A percentile compares a stretch with the other conserved stretches of the same genome.
Evolutionary conservation across 768 basidiomycete genomes (phyloP).

Genomic region (Leucocoprinus sp.): DNA sequence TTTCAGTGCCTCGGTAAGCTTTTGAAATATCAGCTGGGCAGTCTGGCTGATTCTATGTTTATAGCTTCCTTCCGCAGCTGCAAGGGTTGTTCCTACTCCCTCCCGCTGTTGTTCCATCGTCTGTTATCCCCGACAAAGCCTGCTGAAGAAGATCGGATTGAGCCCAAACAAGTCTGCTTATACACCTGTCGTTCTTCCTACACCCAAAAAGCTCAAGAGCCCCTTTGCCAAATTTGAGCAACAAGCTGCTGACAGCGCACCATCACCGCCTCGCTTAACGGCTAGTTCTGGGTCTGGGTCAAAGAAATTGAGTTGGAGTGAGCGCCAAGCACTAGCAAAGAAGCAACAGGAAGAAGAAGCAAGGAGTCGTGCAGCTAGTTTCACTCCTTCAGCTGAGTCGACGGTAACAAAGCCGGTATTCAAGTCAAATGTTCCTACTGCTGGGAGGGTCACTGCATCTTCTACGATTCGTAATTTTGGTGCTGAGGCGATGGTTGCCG

Average conservation of each 20-base stretch:
- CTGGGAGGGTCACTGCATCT: conserved; percentile 34
- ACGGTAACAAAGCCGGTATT: conserved; percentile 28
- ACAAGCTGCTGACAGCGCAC: conserved; percentile 27
- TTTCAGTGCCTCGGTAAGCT: conserved; percentile 27
- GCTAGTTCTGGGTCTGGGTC: conserved; percentile 31
- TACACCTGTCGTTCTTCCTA: conserved; percentile 75
- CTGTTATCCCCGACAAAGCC: conserved; percentile 58
- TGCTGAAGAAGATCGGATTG: conserved; percentile 74
- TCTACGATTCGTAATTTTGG: conserved; percentile 36
- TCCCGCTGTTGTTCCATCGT: conserved; percentile 35
- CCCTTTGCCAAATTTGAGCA: conserved; percentile 62
- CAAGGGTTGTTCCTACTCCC: conserved; percentile 21
- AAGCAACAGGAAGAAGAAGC: conserved; percentile 75
- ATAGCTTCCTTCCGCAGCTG: conserved; percentile 14
- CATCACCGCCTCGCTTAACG: conserved; percentile 14
- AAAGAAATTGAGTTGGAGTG: conserved; percentile 90
- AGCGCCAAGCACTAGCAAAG: conserved; percentile 88
- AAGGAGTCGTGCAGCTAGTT: conserved; percentile 49
- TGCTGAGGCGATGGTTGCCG: conserved; percentile 21
- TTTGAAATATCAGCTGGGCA: neutral
- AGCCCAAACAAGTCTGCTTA: conserved; percentile 82
- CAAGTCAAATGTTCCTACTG: conserved; percentile 39
- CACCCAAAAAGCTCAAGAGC: conserved; percentile 84
- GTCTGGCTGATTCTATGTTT: conserved; percentile 1
- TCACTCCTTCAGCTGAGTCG: conserved; percentile 27